Base-by-base conservation (phyloP, 1,284 basidiomycete genomes). In the Fomes fomentarius region DNA sequence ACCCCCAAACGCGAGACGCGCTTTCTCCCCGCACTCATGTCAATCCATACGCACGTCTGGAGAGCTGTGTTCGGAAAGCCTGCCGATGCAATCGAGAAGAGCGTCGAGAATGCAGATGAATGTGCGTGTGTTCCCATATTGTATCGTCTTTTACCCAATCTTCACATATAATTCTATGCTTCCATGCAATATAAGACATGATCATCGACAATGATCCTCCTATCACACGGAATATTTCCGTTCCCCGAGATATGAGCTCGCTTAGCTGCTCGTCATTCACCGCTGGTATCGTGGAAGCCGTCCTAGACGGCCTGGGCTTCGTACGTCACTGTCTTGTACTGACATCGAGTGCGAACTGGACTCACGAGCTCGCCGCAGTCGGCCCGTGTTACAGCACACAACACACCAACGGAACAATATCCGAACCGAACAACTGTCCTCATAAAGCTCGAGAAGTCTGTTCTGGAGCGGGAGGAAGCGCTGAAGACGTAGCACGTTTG, bases 191-290 rank as follows among this genome's bases (percentile, higher is more conserved):
- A 12, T n/a, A 66, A 96, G 95, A 98, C 74, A 98, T 99, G 97
- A 94, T 99, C 61, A 92, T 96, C 56, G 93, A 97, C 77, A 98
- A 99, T 69, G 89, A 94, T 67, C 96, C 97, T 11, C 83, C 91
- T 19, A 82, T 98, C 61, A 95, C 97, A 51, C 85, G 92, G 60
- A 81, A 92, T 64, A 94, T 99, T 58, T 94, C 94, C 17, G 89
- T 98, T 22, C 97, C 96, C 6, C 88, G 87, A 63, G 97, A 99
- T 67, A 90, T 99, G 85, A 90, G 86, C 59, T 89, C 94, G 65
- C 80, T 99, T 34, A 95, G 91, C 65, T 98, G 96, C 67, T 98
- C 96, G 33, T 98, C 96, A 1, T 92, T 97, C 69, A 95, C 95
- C 0, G 96, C 96, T 5, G 96, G 97, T 0, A 89, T 99, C 52